These are phyloP conservation scores for Corylus americana DNA, from an alignment of 306 rosid genomes.

Conservation along the genomic window DNA sequence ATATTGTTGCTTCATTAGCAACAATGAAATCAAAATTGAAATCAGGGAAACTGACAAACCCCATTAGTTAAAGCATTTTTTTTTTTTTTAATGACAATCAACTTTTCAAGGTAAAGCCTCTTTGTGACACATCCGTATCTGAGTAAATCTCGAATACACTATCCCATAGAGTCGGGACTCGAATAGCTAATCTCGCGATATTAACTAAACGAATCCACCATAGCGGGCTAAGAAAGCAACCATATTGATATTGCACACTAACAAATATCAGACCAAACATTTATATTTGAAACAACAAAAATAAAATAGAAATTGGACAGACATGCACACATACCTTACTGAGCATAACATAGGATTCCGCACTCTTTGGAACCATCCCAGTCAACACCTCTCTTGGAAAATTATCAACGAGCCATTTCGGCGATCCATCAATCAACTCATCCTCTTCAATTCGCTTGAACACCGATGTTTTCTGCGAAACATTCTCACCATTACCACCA, in stretches of 20 bases:
- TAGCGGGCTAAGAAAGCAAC: not conserved
- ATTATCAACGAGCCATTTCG: slow-evolving; percentile 56
- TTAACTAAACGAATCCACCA: too few species aligned
- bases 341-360: slow-evolving; percentile 74
- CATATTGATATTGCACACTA: not conserved
- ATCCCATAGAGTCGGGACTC: too few species aligned
- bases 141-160: too few species aligned
- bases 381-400: slow-evolving; percentile 48
- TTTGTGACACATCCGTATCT: too few species aligned
- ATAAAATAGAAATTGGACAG: not conserved
- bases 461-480: slow-evolving; percentile 28
- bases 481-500: slow-evolving; percentile 21
- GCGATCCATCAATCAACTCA: slow-evolving; percentile 47
- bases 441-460: slow-evolving; percentile 42
- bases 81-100: too few species aligned
- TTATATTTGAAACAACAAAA: not conserved
- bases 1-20: not conserved
- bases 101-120: too few species aligned
- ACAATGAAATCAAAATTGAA: not conserved
- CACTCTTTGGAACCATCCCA: slow-evolving; percentile 72
- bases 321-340: slow-evolving; percentile 51
- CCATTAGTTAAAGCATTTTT: not conserved
- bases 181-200: too few species aligned
- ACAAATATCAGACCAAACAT: not conserved
- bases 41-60: not conserved